Evolutionary conservation across 495 filamentous ascomycete genomes (phyloP).

Genomic region (Clohesyomyces aquaticus): DNA sequence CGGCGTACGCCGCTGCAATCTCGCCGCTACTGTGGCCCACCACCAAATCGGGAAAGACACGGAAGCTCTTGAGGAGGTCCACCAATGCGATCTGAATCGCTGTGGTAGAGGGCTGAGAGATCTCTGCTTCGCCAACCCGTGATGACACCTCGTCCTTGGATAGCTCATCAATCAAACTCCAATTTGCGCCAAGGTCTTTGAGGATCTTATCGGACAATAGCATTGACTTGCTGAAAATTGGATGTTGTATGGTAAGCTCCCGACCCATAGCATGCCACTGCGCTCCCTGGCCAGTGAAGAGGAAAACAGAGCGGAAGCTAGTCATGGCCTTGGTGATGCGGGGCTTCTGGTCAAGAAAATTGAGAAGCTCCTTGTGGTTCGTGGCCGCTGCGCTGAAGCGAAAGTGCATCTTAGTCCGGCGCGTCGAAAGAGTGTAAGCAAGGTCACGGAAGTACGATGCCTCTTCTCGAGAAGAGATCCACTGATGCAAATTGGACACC

Average conservation of each 20-base stretch:
- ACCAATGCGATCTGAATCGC: constrained; percentile 22
- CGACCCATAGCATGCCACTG: constrained; percentile 67
- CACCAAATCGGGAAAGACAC: constrained; percentile 6
- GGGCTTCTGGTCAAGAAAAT: neutral
- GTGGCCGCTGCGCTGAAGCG: neutral
- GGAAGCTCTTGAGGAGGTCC: constrained; percentile 5
- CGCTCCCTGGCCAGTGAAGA: constrained; percentile 69
- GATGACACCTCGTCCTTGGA: neutral
- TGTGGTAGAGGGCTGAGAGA: constrained; percentile 11
- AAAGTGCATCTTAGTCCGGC: neutral
- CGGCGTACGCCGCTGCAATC: constrained; percentile 25
- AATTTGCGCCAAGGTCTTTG: neutral
- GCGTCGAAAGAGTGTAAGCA: neutral
- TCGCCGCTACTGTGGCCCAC: constrained; percentile 28
- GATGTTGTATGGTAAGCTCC: constrained; percentile 2
- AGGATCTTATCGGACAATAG: constrained; percentile 1
- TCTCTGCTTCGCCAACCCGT: constrained; percentile 21
- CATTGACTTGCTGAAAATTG: neutral
- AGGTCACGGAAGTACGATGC: neutral
- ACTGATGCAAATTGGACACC: neutral
- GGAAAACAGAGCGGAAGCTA: neutral
- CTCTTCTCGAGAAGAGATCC: neutral
- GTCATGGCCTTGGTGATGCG: neutral
- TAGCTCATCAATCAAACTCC: neutral
- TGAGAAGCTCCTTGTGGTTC: neutral